Evolutionary conservation across 169 alveolate species (phyloP).

Genomic region (Sarcocystis neurona): DNA sequence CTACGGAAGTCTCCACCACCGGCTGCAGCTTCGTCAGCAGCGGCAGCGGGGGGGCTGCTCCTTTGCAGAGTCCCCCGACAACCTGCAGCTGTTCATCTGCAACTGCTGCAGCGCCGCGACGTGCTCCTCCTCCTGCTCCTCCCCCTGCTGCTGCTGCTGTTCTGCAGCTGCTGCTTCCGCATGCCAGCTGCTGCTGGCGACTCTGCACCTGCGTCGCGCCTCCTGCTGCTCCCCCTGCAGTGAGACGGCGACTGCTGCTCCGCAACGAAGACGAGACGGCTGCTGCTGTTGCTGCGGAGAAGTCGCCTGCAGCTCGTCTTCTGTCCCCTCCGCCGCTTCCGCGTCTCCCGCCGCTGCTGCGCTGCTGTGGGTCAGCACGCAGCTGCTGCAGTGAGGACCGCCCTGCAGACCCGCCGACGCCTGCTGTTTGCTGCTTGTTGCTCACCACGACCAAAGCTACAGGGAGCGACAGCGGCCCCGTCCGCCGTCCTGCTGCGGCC

Average conservation of each 20-base stretch:
- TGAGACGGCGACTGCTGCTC: too few relatives aligned
- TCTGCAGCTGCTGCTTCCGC: not conserved
- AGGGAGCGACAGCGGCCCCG: conserved; percentile 38
- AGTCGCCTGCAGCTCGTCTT: not conserved
- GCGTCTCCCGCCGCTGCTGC: conserved; percentile 11
- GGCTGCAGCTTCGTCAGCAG: conserved; percentile 26
- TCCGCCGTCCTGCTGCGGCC: conserved; percentile 51
- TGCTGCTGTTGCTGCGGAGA: not conserved
- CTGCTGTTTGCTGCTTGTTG: too few relatives aligned
- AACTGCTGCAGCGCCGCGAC: not conserved
- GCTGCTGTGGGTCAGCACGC: conserved; percentile 8
- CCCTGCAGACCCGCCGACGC: too few relatives aligned
- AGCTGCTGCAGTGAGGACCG: too few relatives aligned
- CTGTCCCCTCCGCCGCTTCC: not conserved
- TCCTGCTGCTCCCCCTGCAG: too few relatives aligned
- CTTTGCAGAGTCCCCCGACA: conserved; percentile 49
- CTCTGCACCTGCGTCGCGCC: too few relatives aligned
- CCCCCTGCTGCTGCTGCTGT: not conserved
- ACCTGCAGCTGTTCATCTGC: conserved; percentile 11
- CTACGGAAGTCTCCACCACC: conserved; percentile 25
- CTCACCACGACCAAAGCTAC: not conserved
- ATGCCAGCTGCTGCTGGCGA: not conserved
- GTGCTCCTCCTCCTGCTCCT: not conserved
- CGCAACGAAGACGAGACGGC: too few relatives aligned
- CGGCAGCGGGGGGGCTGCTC: conserved; percentile 47